Evolutionary conservation across 2,329 filamentous ascomycete genomes (phyloP).

Genomic region (Cladosporium sp.): DNA sequence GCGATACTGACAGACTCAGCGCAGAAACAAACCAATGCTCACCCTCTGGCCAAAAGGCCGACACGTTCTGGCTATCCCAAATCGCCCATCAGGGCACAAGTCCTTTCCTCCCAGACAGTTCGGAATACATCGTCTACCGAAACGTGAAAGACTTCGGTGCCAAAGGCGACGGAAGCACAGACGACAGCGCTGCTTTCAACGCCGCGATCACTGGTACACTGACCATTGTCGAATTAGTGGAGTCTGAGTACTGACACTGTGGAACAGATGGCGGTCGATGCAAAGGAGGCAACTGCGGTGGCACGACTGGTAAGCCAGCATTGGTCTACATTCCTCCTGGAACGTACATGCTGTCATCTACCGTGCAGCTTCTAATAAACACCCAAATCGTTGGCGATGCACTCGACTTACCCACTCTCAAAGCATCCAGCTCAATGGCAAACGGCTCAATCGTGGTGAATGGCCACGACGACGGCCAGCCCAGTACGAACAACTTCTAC

Average conservation of each 20-base stretch:
- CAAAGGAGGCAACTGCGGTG: slow-evolving; percentile 58
- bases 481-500: slow-evolving; percentile 34
- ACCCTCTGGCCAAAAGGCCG: background rate
- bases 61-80: slow-evolving; percentile 67
- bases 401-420: slow-evolving; percentile 66
- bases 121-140: slow-evolving; percentile 61
- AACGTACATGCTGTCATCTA: slow-evolving; percentile 64
- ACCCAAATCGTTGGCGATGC: slow-evolving; percentile 88
- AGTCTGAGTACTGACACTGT: background rate
- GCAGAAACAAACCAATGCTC: background rate
- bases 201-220: slow-evolving; percentile 60
- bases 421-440: slow-evolving; percentile 44
- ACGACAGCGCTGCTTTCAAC: slow-evolving; percentile 90
- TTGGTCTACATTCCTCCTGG: slow-evolving; percentile 34
- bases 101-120: slow-evolving; percentile 58
- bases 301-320: slow-evolving; percentile 62
- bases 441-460: slow-evolving; percentile 10
- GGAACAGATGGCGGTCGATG: slow-evolving; percentile 48
- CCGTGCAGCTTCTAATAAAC: slow-evolving; percentile 84
- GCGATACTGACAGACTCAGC: background rate
- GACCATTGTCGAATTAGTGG: too few relatives aligned
- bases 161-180: slow-evolving; percentile 66
- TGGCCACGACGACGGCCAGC: slow-evolving; percentile 14
- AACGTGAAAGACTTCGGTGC: slow-evolving; percentile 49
- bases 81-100: slow-evolving; percentile 69